Conservation (phyloP, 139 green algal species). For the Auxenochlorella pyrenoidosa region DNA sequence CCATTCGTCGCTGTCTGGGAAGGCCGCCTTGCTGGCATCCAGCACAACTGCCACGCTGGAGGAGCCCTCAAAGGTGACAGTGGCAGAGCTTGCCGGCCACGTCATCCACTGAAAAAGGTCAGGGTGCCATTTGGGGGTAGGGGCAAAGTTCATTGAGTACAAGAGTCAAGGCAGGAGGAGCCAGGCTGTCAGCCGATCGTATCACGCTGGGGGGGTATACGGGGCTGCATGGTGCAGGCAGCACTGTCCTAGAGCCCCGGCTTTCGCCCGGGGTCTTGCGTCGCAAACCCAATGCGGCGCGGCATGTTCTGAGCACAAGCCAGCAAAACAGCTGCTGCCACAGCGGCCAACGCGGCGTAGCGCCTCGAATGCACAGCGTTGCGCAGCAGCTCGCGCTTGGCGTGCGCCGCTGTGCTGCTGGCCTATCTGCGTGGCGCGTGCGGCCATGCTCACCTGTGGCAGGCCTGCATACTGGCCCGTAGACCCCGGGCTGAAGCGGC, state of each 20-base stretch:
- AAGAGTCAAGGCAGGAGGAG: background rate
- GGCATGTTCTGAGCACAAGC: too few relatives aligned
- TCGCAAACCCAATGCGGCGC: too few relatives aligned
- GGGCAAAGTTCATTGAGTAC: background rate
- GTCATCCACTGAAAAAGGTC: background rate
- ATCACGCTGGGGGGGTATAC: too few relatives aligned
- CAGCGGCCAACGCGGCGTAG: background rate
- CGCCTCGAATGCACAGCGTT: too few relatives aligned
- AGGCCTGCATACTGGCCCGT: background rate
- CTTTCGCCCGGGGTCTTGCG: too few relatives aligned
- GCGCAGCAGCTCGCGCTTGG: too few relatives aligned
- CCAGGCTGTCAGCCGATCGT: too few relatives aligned
- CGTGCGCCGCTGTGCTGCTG: background rate
- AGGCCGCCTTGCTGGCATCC: background rate
- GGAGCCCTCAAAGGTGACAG: background rate
- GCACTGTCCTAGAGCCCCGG: too few relatives aligned
- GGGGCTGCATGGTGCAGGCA: too few relatives aligned
- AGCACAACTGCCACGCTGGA: background rate
- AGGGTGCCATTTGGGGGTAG: background rate
- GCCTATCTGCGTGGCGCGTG: too few relatives aligned
- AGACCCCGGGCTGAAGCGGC: background rate
- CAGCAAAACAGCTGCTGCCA: background rate
- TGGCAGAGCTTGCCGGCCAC: conserved; percentile 4
- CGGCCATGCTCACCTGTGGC: background rate
- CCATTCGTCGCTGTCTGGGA: background rate